Evolutionary conservation across 352 stramenopile species (phyloP), one percentile per base, ranked within the genome.

Genomic region (Globisporangium cystogenes): DNA sequence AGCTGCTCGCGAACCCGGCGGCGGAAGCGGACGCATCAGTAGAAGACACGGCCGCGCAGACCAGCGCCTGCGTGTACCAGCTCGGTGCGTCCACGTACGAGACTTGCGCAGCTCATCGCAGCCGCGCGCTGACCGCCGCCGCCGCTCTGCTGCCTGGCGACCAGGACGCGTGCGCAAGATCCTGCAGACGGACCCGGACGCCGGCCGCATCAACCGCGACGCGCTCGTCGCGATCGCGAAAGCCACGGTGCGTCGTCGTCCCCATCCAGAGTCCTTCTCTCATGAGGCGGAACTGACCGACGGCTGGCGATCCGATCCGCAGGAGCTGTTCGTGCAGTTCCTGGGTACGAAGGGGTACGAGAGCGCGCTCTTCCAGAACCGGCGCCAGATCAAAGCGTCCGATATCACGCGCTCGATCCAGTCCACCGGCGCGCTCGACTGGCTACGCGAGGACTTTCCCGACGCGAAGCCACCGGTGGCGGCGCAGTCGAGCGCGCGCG

Each of bases 121-220:
- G 21, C 20, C 1, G 21, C 31, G 33, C 5, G 18, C n/a, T 26
- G 33, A 44, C 14, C 3, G 6, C 0, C 10, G 24, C 20, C n/a
- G 10, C n/a, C 24, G 16, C 4, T 14, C 14, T 56, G n/a, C 14
- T 23, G 27, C 55, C 14, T 23, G 27, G 54, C 10, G 60, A 68
- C 27, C 74, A 66, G 88, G 75, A 33, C 78, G 95, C 23, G 91
- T 98, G 56, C 89, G 93, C 51, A 97, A 96, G 55, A 97, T 98
- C 64, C 81, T 96, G 43, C 90, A 96, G 65, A 86, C 92, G 37
- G 93, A 98, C 65, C 86, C 90, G 1, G 91, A 98, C 50, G 77
- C 97, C 3, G 75, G 80, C 36, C 95, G 93, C 26, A 65, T 98
- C 21, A 96, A 87, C 20, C 96, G 94, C 37, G 93, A 98, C 65